Conservation (phyloP, 331 rosid species). For the Ulmus americana region DNA sequence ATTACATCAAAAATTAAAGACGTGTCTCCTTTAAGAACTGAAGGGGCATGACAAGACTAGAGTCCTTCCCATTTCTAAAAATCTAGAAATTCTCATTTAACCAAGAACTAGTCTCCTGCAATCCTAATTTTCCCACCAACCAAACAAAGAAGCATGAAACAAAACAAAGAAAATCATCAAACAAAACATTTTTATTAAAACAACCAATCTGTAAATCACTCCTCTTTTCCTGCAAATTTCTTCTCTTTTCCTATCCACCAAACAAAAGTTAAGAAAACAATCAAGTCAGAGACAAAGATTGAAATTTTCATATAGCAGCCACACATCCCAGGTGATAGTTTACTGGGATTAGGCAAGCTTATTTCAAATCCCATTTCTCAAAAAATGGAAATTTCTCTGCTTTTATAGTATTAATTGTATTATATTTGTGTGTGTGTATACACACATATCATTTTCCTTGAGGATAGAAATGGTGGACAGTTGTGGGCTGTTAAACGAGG, state of each 20-base stretch:
- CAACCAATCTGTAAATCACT: not conserved
- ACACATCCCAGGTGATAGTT: not conserved
- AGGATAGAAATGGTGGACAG: slow-evolving; percentile 42
- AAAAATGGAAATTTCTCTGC: too few relatives aligned
- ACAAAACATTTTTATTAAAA: not conserved
- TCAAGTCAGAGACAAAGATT: not conserved
- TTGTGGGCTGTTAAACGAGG: slow-evolving; percentile 50
- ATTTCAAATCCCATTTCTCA: too few relatives aligned
- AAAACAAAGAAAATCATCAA: not conserved
- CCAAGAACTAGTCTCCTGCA: slow-evolving; percentile 45
- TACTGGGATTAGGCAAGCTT: not conserved
- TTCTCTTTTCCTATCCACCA: not conserved
- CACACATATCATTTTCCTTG: not conserved
- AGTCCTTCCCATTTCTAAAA: slow-evolving; percentile 34
- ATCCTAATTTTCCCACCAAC: slow-evolving; percentile 23
- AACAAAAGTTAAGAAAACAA: not conserved
- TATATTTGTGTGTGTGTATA: not conserved
- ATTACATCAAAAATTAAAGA: not conserved
- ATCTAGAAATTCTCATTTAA: slow-evolving; percentile 39
- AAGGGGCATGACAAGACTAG: slow-evolving; percentile 1
- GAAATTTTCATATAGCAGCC: not conserved
- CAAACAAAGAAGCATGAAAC: slow-evolving; percentile 6
- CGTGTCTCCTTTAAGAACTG: slow-evolving; percentile 14
- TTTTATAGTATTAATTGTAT: not conserved
- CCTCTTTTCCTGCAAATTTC: not conserved